Percentiles rank a stretch among this genome's conserved stretches.
phyloP scores from a whole-genome alignment of 106 monocot genomes.

The Dioscorea zingiberensis region DNA sequence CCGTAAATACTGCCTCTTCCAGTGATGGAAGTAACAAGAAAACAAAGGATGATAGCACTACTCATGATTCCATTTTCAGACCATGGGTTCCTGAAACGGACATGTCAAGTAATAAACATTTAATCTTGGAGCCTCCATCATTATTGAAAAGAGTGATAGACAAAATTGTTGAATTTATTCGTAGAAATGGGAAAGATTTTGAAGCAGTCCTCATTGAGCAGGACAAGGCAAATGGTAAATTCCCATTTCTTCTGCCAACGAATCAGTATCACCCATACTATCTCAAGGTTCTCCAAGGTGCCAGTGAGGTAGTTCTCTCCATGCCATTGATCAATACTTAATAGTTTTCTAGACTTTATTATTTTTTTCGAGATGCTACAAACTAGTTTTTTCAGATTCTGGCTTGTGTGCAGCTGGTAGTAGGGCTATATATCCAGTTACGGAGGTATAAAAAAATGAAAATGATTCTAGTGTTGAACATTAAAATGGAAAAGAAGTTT shows the following conservation, averaged over 20 bases:
- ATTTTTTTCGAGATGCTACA: too few relatives aligned
- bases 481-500: too few relatives aligned
- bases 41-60: conserved; percentile 7
- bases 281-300: conserved; percentile 61
- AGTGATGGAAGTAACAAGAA: conserved; percentile 22
- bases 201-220: conserved; percentile 80
- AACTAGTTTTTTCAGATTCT: too few relatives aligned
- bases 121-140: conserved; percentile 69
- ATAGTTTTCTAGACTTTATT: too few relatives aligned
- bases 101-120: conserved; percentile 16
- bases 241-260: conserved; percentile 83
- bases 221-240: conserved; percentile 63
- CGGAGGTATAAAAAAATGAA: too few relatives aligned
- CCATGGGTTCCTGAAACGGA: conserved; percentile 5
- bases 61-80: conserved; percentile 6
- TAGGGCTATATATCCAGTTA: too few relatives aligned
- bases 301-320: conserved; percentile 51
- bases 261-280: conserved; percentile 79
- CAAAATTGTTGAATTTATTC: conserved; percentile 82
- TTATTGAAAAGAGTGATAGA: conserved; percentile 60
- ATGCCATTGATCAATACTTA: too few relatives aligned
- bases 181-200: conserved; percentile 88
- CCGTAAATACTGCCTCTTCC: conserved; percentile 8
- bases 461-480: too few relatives aligned
- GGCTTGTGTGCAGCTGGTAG: too few relatives aligned